Evolutionary conservation across 164 flowering plant genomes (phyloP).

Genomic region (Dillenia turbinata): DNA sequence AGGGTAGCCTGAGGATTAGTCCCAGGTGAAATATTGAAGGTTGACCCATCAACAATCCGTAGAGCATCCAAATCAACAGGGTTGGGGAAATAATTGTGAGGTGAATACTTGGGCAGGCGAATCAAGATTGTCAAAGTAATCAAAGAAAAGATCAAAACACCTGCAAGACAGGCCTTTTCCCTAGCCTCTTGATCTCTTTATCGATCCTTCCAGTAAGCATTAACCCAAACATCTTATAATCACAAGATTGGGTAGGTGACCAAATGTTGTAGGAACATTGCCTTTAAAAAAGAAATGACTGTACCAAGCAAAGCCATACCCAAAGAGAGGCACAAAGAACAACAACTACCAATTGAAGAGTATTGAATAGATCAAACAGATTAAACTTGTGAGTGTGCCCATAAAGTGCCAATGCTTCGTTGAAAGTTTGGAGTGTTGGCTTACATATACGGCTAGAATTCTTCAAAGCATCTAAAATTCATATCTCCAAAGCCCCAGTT

Average conservation of each 20-base stretch:
- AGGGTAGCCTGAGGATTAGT: no score
- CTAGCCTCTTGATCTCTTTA: conserved; percentile 86
- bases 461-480: conserved; percentile 88
- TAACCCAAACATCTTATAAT: conserved; percentile 89
- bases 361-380: conserved; percentile 40
- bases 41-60: no score
- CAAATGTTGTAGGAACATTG: conserved; percentile 77
- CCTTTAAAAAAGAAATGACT: conserved; percentile 92
- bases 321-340: conserved; percentile 52
- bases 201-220: conserved; percentile 94
- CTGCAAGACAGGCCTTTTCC: conserved; percentile 79
- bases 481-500: conserved; percentile 18
- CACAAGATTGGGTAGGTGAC: conserved; percentile 93
- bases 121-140: no score
- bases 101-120: no score
- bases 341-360: conserved; percentile 67
- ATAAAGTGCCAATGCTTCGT: conserved; percentile 91
- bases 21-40: no score
- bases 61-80: no score
- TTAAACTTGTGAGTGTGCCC: conserved; percentile 51
- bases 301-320: conserved; percentile 93
- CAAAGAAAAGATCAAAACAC: conserved; percentile 17
- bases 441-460: conserved; percentile 88
- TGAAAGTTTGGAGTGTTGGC: conserved; percentile 79
- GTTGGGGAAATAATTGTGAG: no score